Evolutionary conservation across 2,329 filamentous ascomycete species (phyloP).

Genomic region (Metarhizium humberi): DNA sequence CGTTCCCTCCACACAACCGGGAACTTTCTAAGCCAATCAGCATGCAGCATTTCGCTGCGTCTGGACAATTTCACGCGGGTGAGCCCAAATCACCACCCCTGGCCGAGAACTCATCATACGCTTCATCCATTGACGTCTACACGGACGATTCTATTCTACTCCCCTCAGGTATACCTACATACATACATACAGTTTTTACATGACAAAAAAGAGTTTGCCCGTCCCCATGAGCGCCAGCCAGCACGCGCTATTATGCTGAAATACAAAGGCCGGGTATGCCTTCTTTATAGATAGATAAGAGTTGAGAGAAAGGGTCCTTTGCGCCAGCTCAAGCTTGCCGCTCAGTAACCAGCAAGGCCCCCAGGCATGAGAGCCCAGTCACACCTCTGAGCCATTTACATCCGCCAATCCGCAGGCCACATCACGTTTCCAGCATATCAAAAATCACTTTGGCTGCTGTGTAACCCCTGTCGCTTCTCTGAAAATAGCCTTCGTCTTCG

Average conservation of each 20-base stretch:
- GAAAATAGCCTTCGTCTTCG: not conserved
- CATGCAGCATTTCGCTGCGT: not conserved
- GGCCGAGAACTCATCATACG: not conserved
- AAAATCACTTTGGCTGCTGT: not conserved
- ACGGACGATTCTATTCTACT: not conserved
- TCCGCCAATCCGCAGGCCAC: conserved; percentile 1
- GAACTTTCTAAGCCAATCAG: conserved; percentile 24
- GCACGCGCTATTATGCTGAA: not conserved
- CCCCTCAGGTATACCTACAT: conserved; percentile 1
- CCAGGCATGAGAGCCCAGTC: not conserved
- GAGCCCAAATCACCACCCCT: not conserved
- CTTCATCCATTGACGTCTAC: not conserved
- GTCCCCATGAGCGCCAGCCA: conserved; percentile 1
- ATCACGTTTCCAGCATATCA: conserved; percentile 1
- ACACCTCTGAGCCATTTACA: not conserved
- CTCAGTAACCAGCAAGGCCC: not conserved
- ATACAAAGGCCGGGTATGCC: not conserved
- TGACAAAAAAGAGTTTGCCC: not conserved
- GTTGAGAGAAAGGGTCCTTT: conserved; percentile 2
- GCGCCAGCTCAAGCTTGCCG: not conserved
- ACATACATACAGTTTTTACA: not conserved
- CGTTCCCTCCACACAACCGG: not conserved
- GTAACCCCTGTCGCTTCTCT: not conserved
- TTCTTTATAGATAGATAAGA: not conserved
- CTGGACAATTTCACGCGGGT: no score